phyloP scores from a whole-genome alignment of 139 green algal species.

The Yamagishiella unicocca region DNA sequence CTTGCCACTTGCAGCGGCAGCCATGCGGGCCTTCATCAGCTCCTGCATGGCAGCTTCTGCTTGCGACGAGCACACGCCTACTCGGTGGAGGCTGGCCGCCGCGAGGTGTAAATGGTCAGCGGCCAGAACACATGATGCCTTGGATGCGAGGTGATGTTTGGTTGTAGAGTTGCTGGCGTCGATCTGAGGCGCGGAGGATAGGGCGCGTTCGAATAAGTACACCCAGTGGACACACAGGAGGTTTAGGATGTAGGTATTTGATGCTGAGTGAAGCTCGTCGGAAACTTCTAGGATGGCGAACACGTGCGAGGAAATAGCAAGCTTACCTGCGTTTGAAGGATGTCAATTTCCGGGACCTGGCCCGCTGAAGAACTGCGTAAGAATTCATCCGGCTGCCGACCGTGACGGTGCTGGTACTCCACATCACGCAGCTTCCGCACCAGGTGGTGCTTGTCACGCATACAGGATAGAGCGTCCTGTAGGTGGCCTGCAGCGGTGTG shows the following conservation, averaged over 20 bases:
- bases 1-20: neutral
- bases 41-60: constrained; percentile 30
- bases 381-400: neutral
- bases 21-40: neutral
- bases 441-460: constrained; percentile 47
- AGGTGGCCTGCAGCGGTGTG: constrained; percentile 15
- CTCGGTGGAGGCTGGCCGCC: neutral
- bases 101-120: neutral
- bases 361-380: neutral
- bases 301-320: neutral
- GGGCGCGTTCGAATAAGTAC: neutral
- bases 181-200: neutral
- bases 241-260: no score
- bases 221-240: neutral
- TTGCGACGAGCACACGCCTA: neutral
- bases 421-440: neutral
- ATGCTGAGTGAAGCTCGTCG: no score
- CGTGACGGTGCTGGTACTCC: neutral
- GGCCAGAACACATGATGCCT: constrained; percentile 7
- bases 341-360: neutral
- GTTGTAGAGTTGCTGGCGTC: constrained; percentile 15
- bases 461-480: constrained; percentile 35
- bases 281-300: no score
- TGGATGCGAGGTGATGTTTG: constrained; percentile 31
- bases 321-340: constrained; percentile 39